Percentiles rank a stretch among this genome's conserved stretches.
Conservation (phyloP, 495 filamentous ascomycete genomes). For the Lepraria neglecta region DNA sequence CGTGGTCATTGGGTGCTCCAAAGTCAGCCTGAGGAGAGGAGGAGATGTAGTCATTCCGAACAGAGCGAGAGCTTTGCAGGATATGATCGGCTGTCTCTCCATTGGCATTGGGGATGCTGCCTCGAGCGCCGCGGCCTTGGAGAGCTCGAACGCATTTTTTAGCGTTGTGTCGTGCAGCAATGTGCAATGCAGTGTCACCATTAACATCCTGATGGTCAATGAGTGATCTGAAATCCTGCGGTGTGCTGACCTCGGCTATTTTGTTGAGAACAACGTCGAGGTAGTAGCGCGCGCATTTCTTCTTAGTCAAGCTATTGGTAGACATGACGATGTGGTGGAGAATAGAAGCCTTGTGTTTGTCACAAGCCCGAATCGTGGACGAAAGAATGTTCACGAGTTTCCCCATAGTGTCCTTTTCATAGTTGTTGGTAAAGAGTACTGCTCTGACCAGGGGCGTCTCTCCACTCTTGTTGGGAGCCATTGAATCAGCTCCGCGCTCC, state of each 20-base stretch:
- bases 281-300: conserved; percentile 82
- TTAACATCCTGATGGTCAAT: conserved; percentile 70
- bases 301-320: conserved; percentile 69
- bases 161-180: conserved; percentile 69
- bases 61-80: conserved; percentile 37
- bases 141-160: conserved; percentile 67
- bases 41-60: conserved; percentile 20
- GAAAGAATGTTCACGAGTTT: conserved; percentile 71
- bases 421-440: conserved; percentile 92
- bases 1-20: conserved; percentile 13
- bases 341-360: conserved; percentile 72
- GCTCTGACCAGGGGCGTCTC: conserved; percentile 94
- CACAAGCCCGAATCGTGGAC: conserved; percentile 65
- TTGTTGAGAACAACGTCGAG: conserved; percentile 84
- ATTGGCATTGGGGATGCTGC: conserved; percentile 71
- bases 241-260: conserved; percentile 59
- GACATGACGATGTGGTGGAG: conserved; percentile 90
- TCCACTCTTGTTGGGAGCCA: conserved; percentile 64
- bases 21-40: conserved; percentile 24
- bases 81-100: conserved; percentile 73
- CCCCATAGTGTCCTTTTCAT: conserved; percentile 81
- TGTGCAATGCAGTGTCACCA: conserved; percentile 83
- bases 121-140: conserved; percentile 62
- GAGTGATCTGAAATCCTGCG: conserved; percentile 60
- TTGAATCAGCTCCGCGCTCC: conserved; percentile 62